Conservation (phyloP, 2,329 filamentous ascomycete genomes). For the Penicillium oxalicum region DNA sequence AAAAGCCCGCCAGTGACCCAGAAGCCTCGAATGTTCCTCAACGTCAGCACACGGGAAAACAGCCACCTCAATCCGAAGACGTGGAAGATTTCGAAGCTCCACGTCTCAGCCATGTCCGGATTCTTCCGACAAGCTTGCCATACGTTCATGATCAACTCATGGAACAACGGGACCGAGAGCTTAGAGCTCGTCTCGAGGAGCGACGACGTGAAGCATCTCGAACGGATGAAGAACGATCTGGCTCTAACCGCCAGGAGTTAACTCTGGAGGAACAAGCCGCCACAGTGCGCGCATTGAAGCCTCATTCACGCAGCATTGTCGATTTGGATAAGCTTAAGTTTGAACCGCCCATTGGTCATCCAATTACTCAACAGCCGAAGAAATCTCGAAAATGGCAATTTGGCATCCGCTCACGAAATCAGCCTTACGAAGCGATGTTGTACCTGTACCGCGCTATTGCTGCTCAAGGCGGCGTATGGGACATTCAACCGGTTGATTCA, state of each 20-base stretch:
- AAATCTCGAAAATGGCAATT: slow-evolving; percentile 90
- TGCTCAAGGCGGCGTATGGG: slow-evolving; percentile 85
- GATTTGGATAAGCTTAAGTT: slow-evolving; percentile 58
- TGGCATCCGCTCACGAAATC: slow-evolving; percentile 88
- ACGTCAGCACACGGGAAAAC: slow-evolving; percentile 20
- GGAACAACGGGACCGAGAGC: slow-evolving; percentile 47
- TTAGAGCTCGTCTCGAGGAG: slow-evolving; percentile 37
- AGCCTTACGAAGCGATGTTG: slow-evolving; percentile 86
- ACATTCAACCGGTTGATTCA: slow-evolving; percentile 48
- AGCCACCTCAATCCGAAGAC: slow-evolving; percentile 17
- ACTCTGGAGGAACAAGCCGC: slow-evolving; percentile 70
- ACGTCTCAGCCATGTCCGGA: slow-evolving; percentile 78
- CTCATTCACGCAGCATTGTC: slow-evolving; percentile 68
- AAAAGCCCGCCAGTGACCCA: slow-evolving; percentile 8
- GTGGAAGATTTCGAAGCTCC: slow-evolving; percentile 39
- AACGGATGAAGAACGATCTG: slow-evolving; percentile 18
- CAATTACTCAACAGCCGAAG: slow-evolving; percentile 47
- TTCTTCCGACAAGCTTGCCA: slow-evolving; percentile 84
- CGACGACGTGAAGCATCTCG: slow-evolving; percentile 27
- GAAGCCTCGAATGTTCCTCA: slow-evolving; percentile 23
- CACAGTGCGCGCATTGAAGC: slow-evolving; percentile 73
- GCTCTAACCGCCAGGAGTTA: slow-evolving; percentile 22
- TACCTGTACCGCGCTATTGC: slow-evolving; percentile 90
- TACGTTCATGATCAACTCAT: slow-evolving; percentile 88
- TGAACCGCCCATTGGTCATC: slow-evolving; percentile 50